These are phyloP conservation scores for Fraxinus angustifolia DNA, from an alignment of 305 asterid species.

Conservation along the genomic window DNA sequence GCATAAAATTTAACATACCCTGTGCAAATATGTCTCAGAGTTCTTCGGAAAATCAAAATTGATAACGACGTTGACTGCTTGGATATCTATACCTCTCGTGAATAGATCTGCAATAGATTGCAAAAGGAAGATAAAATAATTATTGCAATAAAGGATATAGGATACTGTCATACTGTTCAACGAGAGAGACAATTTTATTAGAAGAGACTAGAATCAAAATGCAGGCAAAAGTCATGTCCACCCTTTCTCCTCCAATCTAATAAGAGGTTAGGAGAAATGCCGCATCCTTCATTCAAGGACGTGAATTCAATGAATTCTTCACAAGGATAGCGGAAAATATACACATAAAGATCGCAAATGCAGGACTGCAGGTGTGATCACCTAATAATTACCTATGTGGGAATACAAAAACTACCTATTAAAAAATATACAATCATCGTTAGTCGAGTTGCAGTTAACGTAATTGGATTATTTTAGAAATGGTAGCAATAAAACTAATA, in stretches of 20 bases:
- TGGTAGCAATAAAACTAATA: neutral
- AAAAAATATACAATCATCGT: neutral
- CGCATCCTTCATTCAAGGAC: neutral
- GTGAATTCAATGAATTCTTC: neutral
- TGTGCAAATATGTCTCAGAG: conserved; percentile 86
- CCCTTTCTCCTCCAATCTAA: neutral
- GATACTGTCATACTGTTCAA: neutral
- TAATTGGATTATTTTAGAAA: neutral
- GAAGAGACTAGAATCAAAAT: neutral
- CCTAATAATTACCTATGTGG: neutral
- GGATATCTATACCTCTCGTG: conserved; percentile 94
- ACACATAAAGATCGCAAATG: neutral
- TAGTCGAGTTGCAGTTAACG: neutral
- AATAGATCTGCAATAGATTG: conserved; percentile 59
- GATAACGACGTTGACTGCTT: conserved; percentile 92
- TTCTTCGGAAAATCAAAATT: conserved; percentile 93
- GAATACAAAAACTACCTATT: neutral
- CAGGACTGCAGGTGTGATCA: neutral
- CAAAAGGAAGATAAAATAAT: neutral
- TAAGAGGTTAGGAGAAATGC: neutral
- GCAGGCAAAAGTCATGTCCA: neutral
- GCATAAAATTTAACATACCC: conserved; percentile 46
- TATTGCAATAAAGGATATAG: neutral
- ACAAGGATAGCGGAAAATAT: neutral
- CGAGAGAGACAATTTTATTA: neutral